phyloP scores from a whole-genome alignment of 805 yeast species.

The Ogataea paraovalis region DNA sequence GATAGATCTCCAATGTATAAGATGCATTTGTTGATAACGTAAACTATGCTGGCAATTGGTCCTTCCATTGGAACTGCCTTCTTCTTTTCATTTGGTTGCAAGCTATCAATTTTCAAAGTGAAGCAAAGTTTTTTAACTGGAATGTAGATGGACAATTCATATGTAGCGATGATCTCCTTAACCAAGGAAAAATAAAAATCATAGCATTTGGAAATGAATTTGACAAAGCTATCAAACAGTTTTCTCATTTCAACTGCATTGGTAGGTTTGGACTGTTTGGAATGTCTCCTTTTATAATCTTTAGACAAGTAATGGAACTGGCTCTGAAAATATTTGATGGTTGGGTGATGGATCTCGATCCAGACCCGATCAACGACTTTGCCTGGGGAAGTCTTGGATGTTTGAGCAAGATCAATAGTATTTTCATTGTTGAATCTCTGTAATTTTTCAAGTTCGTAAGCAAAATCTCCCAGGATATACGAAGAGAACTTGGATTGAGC shows the following conservation, averaged over 20 bases:
- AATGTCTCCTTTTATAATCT: conserved; percentile 15
- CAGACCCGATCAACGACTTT: conserved; percentile 49
- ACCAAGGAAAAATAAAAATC: conserved; percentile 46
- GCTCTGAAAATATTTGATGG: conserved; percentile 51
- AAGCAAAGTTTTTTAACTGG: conserved; percentile 30
- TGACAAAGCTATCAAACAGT: conserved; percentile 47
- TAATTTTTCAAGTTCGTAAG: conserved; percentile 7
- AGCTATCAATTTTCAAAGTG: conserved; percentile 20
- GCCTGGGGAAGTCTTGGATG: conserved; percentile 13
- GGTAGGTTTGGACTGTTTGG: conserved; percentile 2
- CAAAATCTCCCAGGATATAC: conserved; percentile 39
- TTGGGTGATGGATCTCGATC: conserved; percentile 62
- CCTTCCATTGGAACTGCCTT: conserved; percentile 9
- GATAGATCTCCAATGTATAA: conserved; percentile 56
- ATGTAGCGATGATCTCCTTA: conserved; percentile 36
- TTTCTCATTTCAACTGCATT: conserved; percentile 54
- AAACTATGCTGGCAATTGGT: conserved; percentile 30
- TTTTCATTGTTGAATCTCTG: not conserved
- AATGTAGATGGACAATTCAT: conserved; percentile 34
- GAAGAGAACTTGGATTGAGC: conserved; percentile 43
- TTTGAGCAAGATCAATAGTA: conserved; percentile 1
- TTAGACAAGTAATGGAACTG: conserved; percentile 26
- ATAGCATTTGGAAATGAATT: conserved; percentile 42
- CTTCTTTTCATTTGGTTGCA: not conserved
- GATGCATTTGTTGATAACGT: conserved; percentile 44